Base-by-base conservation (phyloP, 2,329 filamentous ascomycete species). In the Leptographium lundbergii region DNA sequence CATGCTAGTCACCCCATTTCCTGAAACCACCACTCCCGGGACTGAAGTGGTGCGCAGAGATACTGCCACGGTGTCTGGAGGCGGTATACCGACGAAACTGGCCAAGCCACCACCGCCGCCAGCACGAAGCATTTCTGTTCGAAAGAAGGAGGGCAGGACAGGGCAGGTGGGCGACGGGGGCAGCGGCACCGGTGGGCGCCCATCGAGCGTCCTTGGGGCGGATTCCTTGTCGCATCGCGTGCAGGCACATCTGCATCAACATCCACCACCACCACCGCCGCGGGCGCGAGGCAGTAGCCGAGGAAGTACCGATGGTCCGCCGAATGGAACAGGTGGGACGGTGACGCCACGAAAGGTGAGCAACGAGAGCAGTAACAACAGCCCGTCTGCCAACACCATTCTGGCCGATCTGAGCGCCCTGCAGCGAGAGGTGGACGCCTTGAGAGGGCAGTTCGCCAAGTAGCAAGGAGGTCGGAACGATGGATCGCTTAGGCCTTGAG, bases 381-480 rank as follows among this genome's bases (percentile, higher is more conserved):
- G 45, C 22, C 61, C 73, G 11, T 71, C 73, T 57, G 72, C 74
- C 1, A 70, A 71, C 50, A 81, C 88, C 66, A 89, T 91, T 61
- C 70, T 92, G 64, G 86, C 86, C 1, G 87, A 91, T 68, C 71
- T 92, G 59, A 80, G 82, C 54, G 83, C 84, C 25, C 71, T 92
- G 62, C 87, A 89, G 71, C 80, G 80, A 67, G 88, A 92, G 67
- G 87, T 92, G 47, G 87, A 92, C 71, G 86, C 81, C 4, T 67
- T 87, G 52, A 74, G 80, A 65, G 76, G 72, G 9, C 61, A 61
- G 55, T 63, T 59, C 36, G 27, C 17, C 2, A 54, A 54, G 50
- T 50, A 22, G n/a, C 13, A 36, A 7, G 45, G 34, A 4, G 51
- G 25, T 25, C 6, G 36, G 19, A 45, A 47, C 25, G 10, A 10